These are phyloP conservation scores for Kernera saxatilis DNA, from an alignment of 345 rosid genomes.

Conservation along the genomic window DNA sequence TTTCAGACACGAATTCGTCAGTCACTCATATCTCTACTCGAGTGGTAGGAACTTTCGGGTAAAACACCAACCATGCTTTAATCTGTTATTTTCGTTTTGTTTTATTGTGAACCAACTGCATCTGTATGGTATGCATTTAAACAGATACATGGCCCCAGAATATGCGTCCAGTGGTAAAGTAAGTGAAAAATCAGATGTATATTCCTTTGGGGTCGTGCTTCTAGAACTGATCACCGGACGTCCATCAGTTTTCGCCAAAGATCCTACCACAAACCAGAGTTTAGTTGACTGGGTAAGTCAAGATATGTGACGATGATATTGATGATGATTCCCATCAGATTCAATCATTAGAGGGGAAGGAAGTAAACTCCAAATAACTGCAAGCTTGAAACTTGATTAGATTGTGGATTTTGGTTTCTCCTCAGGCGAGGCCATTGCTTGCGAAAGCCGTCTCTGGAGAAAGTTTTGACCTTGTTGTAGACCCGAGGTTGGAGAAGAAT, in stretches of 20 bases:
- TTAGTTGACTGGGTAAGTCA: slow-evolving; percentile 73
- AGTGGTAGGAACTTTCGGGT: slow-evolving; percentile 92
- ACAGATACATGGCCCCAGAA: slow-evolving; percentile 82
- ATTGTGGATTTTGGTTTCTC: not conserved
- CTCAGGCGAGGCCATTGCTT: slow-evolving; percentile 69
- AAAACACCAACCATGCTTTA: not conserved
- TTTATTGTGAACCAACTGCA: too few relatives aligned
- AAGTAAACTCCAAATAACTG: not conserved
- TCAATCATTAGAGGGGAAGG: not conserved
- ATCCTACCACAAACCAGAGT: slow-evolving; percentile 43
- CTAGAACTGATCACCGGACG: slow-evolving; percentile 73
- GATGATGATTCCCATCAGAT: not conserved
- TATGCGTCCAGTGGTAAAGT: slow-evolving; percentile 77
- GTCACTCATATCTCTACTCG: slow-evolving; percentile 65
- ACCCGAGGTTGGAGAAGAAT: slow-evolving; percentile 39
- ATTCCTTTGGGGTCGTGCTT: slow-evolving; percentile 72
- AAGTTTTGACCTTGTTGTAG: slow-evolving; percentile 36
- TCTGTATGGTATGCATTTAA: not conserved
- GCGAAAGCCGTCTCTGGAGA: slow-evolving; percentile 37
- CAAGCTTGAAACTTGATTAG: not conserved
- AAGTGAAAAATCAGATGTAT: slow-evolving; percentile 75
- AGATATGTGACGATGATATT: not conserved
- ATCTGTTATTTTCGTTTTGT: not conserved
- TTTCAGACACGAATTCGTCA: slow-evolving; percentile 39
- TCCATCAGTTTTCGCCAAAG: slow-evolving; percentile 43